Evolutionary conservation across 345 rosid species (phyloP), one percentile per base, ranked within the genome.

Genomic region (Corchorus capsularis): DNA sequence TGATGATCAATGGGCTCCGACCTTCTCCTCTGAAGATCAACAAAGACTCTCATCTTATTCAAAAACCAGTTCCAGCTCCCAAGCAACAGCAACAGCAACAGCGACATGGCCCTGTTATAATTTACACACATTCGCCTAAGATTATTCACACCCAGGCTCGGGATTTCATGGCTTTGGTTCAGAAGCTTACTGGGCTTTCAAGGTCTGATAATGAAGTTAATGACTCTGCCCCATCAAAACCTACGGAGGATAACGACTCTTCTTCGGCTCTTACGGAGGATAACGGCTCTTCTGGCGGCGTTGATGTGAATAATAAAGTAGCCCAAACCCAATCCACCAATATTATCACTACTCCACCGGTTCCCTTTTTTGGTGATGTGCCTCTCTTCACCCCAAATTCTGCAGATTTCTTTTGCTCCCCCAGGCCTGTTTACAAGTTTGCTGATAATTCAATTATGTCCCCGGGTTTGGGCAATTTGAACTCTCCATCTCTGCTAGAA

Each of bases 121-220:
- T 90, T 52, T 90, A 93, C 62, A 80, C 89, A 0, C 84, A 82
- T 59, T 89, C 98, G 5, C 94, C 98, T 0, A 90, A 86, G 76
- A 77, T 93, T 73, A 93, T 93, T 78, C 94, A 93, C 83, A 90
- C 97, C 6, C 87, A 88, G 6, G 89, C 98, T 1, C 82, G 81
- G 19, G 94, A 93, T 77, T 93, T 93, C 78, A 93, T 90, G 98
- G 87, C 90, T 34, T 70, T 93, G 83, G 97, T 93, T 80, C 98
- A 92, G 39, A 85, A 83, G 75, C 92, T 93, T 4, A 93, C 98
- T 0, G 97, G 98, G 4, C 17, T 76, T 8, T 80, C 84, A 5
- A 72, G 82, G 39, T 6, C 83, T 0, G 82, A 62, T 14, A 77
- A 77, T n/a, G 47, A 52, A 7, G 61, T 53, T 34, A 11, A 27